phyloP scores from a whole-genome alignment of 2,329 filamentous ascomycete species.

The Beauveria scarabaeidicola region DNA sequence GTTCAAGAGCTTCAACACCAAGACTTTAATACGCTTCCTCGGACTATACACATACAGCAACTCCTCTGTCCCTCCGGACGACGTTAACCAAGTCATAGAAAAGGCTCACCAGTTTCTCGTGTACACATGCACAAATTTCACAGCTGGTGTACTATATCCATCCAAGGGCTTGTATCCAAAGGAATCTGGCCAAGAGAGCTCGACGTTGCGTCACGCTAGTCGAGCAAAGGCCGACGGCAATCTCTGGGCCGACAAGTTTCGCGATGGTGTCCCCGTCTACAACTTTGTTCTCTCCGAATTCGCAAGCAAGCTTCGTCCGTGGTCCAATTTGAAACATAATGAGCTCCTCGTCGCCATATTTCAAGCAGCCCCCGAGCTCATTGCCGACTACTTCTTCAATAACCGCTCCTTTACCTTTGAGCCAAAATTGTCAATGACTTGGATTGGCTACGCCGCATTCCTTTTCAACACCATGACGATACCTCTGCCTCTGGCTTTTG shows the following conservation, averaged over 20 bases:
- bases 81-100: slow-evolving; percentile 47
- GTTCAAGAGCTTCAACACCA: slow-evolving; percentile 65
- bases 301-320: slow-evolving; percentile 69
- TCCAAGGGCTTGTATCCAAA: slow-evolving; percentile 81
- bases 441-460: slow-evolving; percentile 89
- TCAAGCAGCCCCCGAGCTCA: slow-evolving; percentile 70
- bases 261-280: slow-evolving; percentile 60
- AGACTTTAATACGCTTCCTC: slow-evolving; percentile 63
- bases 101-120: slow-evolving; percentile 68
- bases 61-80: slow-evolving; percentile 31
- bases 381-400: slow-evolving; percentile 77
- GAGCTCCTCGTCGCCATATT: slow-evolving; percentile 78
- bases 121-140: slow-evolving; percentile 63
- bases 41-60: slow-evolving; percentile 59
- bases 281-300: slow-evolving; percentile 76
- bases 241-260: slow-evolving; percentile 60
- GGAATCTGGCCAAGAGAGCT: slow-evolving; percentile 46
- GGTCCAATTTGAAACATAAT: slow-evolving; percentile 71
- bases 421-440: slow-evolving; percentile 84
- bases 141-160: slow-evolving; percentile 65
- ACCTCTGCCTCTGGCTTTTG: slow-evolving; percentile 64
- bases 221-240: slow-evolving; percentile 61
- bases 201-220: slow-evolving; percentile 15
- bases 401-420: slow-evolving; percentile 79
- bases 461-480: slow-evolving; percentile 73